Evolutionary conservation across 2,329 filamentous ascomycete species (phyloP).

Genomic region (Capronia coronata): DNA sequence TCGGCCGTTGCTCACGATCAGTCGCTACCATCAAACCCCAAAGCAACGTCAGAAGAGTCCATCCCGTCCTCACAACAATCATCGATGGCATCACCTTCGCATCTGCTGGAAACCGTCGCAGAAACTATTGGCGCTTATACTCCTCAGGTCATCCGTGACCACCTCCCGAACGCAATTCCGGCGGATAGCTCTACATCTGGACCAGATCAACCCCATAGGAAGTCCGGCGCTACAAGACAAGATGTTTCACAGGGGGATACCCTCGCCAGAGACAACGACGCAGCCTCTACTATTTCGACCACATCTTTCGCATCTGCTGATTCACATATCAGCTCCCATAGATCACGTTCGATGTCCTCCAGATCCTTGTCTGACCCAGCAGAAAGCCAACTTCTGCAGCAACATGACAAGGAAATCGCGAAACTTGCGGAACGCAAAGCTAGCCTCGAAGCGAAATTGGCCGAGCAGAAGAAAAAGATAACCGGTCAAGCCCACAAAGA

Average conservation of each 20-base stretch:
- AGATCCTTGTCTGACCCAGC: constrained; percentile 17
- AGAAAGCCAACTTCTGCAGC: constrained; percentile 19
- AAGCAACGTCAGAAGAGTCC: neutral
- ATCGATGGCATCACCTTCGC: constrained; percentile 8
- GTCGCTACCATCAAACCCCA: constrained; percentile 6
- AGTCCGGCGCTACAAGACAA: neutral
- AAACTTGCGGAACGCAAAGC: constrained; percentile 39
- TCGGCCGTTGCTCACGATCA: constrained; percentile 4
- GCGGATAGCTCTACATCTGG: constrained; percentile 1
- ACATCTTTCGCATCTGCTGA: constrained; percentile 32
- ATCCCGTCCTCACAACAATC: constrained; percentile 1
- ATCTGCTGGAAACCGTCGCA: constrained; percentile 29
- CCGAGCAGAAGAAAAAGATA: constrained; percentile 32
- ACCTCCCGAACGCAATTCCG: constrained; percentile 27
- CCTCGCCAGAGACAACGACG: constrained; percentile 21
- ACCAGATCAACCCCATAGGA: neutral
- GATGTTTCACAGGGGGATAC: neutral
- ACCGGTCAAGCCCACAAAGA: constrained; percentile 19
- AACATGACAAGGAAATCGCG: constrained; percentile 40
- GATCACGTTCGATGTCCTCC: constrained; percentile 15
- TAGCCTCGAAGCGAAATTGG: constrained; percentile 36
- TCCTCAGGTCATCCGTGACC: constrained; percentile 46
- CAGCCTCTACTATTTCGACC: constrained; percentile 26
- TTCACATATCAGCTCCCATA: constrained; percentile 25
- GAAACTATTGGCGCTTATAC: constrained; percentile 46